Percentiles rank a stretch among this genome's conserved stretches.
Evolutionary conservation across 2,329 filamentous ascomycete species (phyloP).

Genomic region (Paraphoma chrysanthemicola): DNA sequence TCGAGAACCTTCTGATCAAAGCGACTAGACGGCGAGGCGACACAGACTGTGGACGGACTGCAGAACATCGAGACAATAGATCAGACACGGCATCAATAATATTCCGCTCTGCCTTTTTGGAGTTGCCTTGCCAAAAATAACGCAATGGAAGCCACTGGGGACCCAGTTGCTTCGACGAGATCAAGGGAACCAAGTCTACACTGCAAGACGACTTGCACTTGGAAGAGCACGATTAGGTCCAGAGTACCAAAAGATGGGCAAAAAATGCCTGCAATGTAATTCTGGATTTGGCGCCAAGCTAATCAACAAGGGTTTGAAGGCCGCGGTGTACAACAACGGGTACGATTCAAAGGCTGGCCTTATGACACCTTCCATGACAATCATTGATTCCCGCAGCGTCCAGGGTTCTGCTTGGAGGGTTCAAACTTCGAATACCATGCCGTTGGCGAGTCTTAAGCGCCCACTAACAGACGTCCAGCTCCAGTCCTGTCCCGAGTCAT

Average conservation of each 20-base stretch:
- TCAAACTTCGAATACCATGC: neutral
- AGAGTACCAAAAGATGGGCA: constrained; percentile 22
- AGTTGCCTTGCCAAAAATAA: constrained; percentile 33
- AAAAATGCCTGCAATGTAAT: constrained; percentile 26
- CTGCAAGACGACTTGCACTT: constrained; percentile 27
- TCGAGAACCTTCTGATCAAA: constrained; percentile 14
- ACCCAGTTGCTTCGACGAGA: constrained; percentile 21
- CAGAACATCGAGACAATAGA: constrained; percentile 14
- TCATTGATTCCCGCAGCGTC: neutral
- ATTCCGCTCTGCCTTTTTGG: constrained; percentile 31
- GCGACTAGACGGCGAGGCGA: neutral
- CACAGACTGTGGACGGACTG: constrained; percentile 22
- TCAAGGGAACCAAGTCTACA: constrained; percentile 19
- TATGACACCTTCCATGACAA: neutral
- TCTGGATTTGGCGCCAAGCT: constrained; percentile 30
- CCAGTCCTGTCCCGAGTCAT: neutral
- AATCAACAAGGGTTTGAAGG: constrained; percentile 24
- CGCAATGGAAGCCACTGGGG: constrained; percentile 29
- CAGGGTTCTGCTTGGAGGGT: neutral
- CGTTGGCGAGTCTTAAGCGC: neutral
- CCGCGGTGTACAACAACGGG: constrained; percentile 31
- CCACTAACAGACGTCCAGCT: neutral
- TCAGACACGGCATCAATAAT: constrained; percentile 31
- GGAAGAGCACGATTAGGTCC: constrained; percentile 19
- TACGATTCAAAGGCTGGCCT: constrained; percentile 8